Evolutionary conservation across 129 eudicot genomes (phyloP).

Genomic region (Smallanthus sonchifolius): DNA sequence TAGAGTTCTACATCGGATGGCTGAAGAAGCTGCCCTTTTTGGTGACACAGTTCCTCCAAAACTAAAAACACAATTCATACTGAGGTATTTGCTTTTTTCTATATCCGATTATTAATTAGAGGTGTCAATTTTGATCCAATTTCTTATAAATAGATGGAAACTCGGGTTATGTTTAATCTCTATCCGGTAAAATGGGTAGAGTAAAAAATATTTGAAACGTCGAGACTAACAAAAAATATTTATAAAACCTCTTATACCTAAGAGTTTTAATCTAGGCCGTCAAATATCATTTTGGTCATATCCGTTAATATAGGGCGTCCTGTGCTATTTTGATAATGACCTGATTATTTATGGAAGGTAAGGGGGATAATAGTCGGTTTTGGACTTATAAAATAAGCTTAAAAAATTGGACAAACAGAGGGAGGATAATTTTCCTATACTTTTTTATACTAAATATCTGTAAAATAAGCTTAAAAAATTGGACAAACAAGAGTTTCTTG

Average conservation of each 20-base stretch:
- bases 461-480: neutral
- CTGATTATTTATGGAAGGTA: neutral
- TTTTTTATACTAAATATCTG: neutral
- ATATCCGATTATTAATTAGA: neutral
- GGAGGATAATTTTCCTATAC: neutral
- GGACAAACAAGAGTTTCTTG: neutral
- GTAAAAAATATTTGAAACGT: neutral
- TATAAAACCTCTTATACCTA: neutral
- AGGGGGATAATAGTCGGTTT: neutral
- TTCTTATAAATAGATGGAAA: neutral
- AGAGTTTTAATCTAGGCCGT: neutral
- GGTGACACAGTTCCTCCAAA: slow-evolving; percentile 2
- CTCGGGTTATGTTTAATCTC: neutral
- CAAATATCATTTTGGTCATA: neutral
- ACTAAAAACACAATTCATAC: neutral
- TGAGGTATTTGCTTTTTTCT: slow-evolving; percentile 3
- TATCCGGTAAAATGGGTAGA: neutral
- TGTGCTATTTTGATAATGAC: neutral
- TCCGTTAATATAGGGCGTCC: neutral
- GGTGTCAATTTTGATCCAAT: neutral
- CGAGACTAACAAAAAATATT: neutral
- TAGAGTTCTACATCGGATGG: slow-evolving; percentile 57
- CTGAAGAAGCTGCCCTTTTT: slow-evolving; percentile 58
- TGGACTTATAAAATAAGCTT: no score
- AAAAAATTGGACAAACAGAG: no score